phyloP scores from a whole-genome alignment of 257 asterid genomes.

The Ilex aquifolium region DNA sequence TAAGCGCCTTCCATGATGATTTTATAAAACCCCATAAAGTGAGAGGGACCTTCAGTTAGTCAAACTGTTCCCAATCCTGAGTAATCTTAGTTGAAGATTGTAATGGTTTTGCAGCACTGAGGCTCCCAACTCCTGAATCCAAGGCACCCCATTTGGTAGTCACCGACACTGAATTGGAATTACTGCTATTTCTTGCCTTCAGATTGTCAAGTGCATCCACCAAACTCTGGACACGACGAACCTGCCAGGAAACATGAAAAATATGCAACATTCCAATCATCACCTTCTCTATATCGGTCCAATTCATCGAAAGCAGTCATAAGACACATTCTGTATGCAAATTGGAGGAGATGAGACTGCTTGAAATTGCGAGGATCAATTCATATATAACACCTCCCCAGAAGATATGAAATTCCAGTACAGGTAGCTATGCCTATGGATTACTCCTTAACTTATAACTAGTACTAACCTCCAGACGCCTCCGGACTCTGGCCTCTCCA shows the following conservation, averaged over 20 bases:
- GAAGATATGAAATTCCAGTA: background rate
- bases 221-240: slow-evolving; percentile 23
- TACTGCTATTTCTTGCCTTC: slow-evolving; percentile 17
- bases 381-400: background rate
- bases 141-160: slow-evolving; percentile 19
- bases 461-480: slow-evolving; percentile 22
- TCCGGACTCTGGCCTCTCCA: slow-evolving; percentile 24
- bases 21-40: too few relatives aligned
- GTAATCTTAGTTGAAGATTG: slow-evolving; percentile 12
- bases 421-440: background rate
- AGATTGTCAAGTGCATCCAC: slow-evolving; percentile 18
- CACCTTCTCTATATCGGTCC: background rate
- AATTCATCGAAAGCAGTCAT: too few relatives aligned
- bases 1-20: too few relatives aligned
- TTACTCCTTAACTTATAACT: background rate
- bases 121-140: slow-evolving; percentile 22
- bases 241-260: slow-evolving; percentile 7
- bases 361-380: background rate
- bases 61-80: slow-evolving; percentile 13
- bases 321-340: too few relatives aligned
- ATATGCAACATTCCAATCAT: background rate
- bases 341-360: background rate
- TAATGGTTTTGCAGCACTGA: slow-evolving; percentile 10
- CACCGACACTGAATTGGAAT: slow-evolving; percentile 1
- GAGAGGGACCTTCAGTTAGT: slow-evolving; percentile 3